A percentile compares a stretch with the other conserved stretches of the same genome.
Conservation (phyloP, 345 rosid species). For the Sonneratia caseolaris region DNA sequence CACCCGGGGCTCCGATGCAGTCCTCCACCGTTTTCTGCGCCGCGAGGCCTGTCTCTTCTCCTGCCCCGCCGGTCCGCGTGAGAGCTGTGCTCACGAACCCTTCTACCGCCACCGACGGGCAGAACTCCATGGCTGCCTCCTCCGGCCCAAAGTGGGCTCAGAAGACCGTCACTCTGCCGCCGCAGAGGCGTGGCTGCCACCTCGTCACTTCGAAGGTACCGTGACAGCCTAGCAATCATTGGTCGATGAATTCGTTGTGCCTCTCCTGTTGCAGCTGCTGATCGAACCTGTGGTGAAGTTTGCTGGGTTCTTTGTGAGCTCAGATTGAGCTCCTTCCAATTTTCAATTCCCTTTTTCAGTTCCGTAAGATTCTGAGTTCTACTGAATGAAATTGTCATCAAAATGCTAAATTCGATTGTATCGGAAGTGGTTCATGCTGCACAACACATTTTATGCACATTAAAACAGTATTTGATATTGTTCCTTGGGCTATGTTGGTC, state of each 20-base stretch:
- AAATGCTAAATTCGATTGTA: not conserved
- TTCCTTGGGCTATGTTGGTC: slow-evolving; percentile 8
- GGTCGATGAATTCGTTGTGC: not conserved
- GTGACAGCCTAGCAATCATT: not conserved
- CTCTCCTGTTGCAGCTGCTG: not conserved
- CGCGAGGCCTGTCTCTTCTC: slow-evolving; percentile 10
- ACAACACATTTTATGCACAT: not conserved
- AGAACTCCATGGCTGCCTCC: slow-evolving; percentile 41
- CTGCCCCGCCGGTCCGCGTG: slow-evolving; percentile 12
- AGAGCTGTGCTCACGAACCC: slow-evolving; percentile 17
- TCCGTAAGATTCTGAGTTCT: not conserved
- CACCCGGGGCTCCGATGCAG: slow-evolving; percentile 10
- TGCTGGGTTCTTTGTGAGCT: not conserved
- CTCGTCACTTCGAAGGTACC: slow-evolving; percentile 74
- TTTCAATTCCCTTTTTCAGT: not conserved
- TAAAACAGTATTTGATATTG: not conserved
- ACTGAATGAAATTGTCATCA: not conserved
- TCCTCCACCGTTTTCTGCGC: slow-evolving; percentile 11
- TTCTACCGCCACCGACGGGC: slow-evolving; percentile 22
- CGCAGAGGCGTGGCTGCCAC: slow-evolving; percentile 81
- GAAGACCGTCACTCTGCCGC: slow-evolving; percentile 76
- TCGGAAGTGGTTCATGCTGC: not conserved
- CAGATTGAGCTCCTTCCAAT: not conserved
- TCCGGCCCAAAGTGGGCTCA: slow-evolving; percentile 81
- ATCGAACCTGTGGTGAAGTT: not conserved